These are phyloP conservation scores for Aspergillus saccharolyticus DNA, from an alignment of 495 filamentous ascomycete species.

Conservation along the genomic window DNA sequence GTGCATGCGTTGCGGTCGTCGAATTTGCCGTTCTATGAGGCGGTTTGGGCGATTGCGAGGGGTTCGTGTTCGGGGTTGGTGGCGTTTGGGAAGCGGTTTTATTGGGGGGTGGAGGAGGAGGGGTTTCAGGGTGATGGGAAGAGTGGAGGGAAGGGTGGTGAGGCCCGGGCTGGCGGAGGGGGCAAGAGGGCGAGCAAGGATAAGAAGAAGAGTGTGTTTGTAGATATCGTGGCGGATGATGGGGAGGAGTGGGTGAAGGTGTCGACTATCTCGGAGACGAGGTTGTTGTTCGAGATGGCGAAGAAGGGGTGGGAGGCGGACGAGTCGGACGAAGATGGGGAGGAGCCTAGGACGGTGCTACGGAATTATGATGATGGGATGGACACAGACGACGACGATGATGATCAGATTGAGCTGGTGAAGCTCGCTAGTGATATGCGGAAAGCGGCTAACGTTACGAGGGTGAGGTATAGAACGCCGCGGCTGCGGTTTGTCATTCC, in stretches of 20 bases:
- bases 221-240: constrained; percentile 43
- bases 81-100: constrained; percentile 50
- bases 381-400: constrained; percentile 30
- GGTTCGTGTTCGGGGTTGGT: constrained; percentile 43
- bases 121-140: constrained; percentile 9
- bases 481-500: constrained; percentile 57
- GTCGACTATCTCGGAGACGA: constrained; percentile 51
- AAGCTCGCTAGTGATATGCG: constrained; percentile 51
- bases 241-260: constrained; percentile 59
- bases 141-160: no score
- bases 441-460: constrained; percentile 47
- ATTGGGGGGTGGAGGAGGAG: constrained; percentile 41
- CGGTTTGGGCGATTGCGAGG: constrained; percentile 52
- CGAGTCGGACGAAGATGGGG: constrained; percentile 28
- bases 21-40: constrained; percentile 53
- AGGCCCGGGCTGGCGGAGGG: no score
- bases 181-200: constrained; percentile 17
- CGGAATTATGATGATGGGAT: constrained; percentile 27
- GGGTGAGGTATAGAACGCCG: constrained; percentile 55
- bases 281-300: constrained; percentile 58
- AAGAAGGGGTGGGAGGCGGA: constrained; percentile 56
- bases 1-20: constrained; percentile 50
- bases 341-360: constrained; percentile 30
- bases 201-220: constrained; percentile 24
- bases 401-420: constrained; percentile 51